These are phyloP conservation scores for Cytospora piceae DNA, from an alignment of 2,329 filamentous ascomycete genomes.

Conservation along the genomic window DNA sequence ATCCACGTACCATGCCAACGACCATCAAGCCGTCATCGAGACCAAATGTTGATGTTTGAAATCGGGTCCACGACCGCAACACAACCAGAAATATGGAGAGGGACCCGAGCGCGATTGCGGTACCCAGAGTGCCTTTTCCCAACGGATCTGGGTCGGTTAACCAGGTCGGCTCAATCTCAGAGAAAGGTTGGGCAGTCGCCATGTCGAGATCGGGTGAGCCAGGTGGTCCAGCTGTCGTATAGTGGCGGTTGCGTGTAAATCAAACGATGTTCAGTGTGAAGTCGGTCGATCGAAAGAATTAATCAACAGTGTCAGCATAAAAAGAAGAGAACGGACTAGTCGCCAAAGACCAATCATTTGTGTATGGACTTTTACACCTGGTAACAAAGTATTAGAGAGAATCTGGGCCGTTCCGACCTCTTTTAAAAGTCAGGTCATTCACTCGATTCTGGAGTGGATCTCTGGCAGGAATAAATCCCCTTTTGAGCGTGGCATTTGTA, in stretches of 20 bases:
- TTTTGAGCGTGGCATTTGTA: not conserved
- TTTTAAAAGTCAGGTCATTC: not conserved
- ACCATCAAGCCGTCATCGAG: slow-evolving; percentile 16
- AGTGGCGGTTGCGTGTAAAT: not conserved
- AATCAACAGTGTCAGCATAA: too few relatives aligned
- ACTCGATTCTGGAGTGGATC: not conserved
- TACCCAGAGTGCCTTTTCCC: slow-evolving; percentile 7
- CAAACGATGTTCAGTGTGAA: not conserved
- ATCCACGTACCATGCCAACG: not conserved
- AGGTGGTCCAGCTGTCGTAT: not conserved
- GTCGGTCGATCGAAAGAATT: not conserved
- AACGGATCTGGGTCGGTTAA: not conserved
- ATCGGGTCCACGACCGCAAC: slow-evolving; percentile 6
- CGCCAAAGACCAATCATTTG: not conserved
- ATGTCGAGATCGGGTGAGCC: not conserved
- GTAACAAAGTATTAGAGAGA: not conserved
- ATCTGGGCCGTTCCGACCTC: not conserved
- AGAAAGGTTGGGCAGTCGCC: not conserved
- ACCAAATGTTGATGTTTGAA: slow-evolving; percentile 2
- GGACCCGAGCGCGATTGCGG: not conserved
- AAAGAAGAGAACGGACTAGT: not conserved
- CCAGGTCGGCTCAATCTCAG: slow-evolving; percentile 5
- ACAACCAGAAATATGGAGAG: slow-evolving; percentile 1
- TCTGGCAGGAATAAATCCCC: not conserved
- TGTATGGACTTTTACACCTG: not conserved